These are phyloP conservation scores for Piloderma croceum DNA, from an alignment of 768 basidiomycete species.

Conservation along the genomic window DNA sequence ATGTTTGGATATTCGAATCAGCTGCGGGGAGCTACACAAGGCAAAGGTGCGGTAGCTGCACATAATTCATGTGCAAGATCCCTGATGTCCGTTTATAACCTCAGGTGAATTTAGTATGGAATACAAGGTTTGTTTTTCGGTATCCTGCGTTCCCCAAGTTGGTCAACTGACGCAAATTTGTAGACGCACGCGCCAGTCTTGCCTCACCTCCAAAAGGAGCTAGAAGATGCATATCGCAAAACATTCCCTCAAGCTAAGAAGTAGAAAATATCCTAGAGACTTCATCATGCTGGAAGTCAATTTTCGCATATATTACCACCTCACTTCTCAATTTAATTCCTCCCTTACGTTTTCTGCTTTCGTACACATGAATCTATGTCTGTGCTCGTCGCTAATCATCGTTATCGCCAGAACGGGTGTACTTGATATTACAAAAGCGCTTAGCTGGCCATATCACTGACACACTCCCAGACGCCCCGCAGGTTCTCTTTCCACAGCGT, in stretches of 20 bases:
- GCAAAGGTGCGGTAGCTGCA: constrained; percentile 57
- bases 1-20: constrained; percentile 98
- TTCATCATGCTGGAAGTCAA: no score
- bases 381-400: no score
- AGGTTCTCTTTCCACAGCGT: constrained; percentile 98
- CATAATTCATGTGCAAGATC: neutral
- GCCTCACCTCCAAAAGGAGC: constrained; percentile 80
- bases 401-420: no score
- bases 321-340: no score
- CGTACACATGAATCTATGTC: no score
- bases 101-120: constrained; percentile 74
- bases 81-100: neutral
- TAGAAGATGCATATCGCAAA: constrained; percentile 83
- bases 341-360: no score
- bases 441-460: constrained; percentile 89
- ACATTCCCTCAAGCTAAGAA: constrained; percentile 65
- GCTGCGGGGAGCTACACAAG: constrained; percentile 90
- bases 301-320: no score
- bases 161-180: constrained; percentile 4
- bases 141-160: constrained; percentile 1
- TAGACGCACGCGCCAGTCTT: constrained; percentile 80
- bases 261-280: no score
- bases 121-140: constrained; percentile 51
- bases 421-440: no score
- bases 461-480: constrained; percentile 93